Base-by-base conservation (phyloP, 371 early-diverging fungal genomes). In the Catenaria anguillulae region DNA sequence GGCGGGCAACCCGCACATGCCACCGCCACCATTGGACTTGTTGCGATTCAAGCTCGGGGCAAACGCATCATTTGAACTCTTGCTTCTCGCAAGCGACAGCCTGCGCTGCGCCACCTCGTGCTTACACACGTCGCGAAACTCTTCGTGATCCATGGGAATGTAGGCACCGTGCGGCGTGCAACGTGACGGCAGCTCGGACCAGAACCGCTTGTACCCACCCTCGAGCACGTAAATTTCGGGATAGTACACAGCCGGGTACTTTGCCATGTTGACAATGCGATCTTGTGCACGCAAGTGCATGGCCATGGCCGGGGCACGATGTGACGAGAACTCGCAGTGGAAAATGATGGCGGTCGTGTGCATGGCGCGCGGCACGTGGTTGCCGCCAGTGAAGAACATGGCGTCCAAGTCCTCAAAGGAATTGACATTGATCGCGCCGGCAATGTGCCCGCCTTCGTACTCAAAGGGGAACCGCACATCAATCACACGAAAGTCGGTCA, bases 401-500 rank as follows among this genome's bases (percentile, higher is more conserved):
- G 59, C 37, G 56, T 63, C 68, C 37, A 84, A 68, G n/a, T 74
- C 73, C 29, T 75, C 72, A 24, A 71, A 62, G 3, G 78, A 73
- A 45, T 77, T 76, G 62, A 89, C 70, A 69, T 90, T 92, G 43
- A 75, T 68, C 0, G 93, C 92, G 6, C 74, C 71, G 4, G 62
- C 67, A 56, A 94, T 88, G 64, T 93, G 95, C 8, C 95, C 95
- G 33, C 92, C 93, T 45, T 79, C 73, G 66, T 78, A 91, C 73
- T 94, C 95, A 72, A 89, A 92, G 23, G 81, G 79, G 68, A 84
- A 92, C 24, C 94, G 82, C 68, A 89, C 90, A 72, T 94, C 94
- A 33, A 93, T 73, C 31, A 93, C 66, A 19, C 79, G 63, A 61
- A 75, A 75, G 40, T 80, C 73, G 64, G 26, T 19, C 15, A 50